Percentiles rank a stretch among this genome's conserved stretches.
These are phyloP conservation scores for Hypoxylon sp. DNA, from an alignment of 2,329 filamentous ascomycete genomes.

Conservation along the genomic window DNA sequence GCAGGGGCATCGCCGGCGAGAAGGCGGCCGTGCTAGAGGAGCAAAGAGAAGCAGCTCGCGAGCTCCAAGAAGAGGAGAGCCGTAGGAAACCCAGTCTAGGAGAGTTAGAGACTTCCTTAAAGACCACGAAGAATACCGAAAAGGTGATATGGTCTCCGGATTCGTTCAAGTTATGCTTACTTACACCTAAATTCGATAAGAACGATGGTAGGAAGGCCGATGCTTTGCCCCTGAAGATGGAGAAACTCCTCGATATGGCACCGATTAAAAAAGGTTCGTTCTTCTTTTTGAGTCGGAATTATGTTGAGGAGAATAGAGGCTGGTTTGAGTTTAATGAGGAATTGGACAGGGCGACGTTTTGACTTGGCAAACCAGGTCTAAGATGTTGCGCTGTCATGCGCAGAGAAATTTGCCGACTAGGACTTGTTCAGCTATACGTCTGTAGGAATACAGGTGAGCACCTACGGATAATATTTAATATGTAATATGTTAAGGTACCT, in stretches of 20 bases:
- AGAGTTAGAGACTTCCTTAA: not conserved
- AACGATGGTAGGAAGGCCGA: not conserved
- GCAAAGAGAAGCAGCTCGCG: slow-evolving; percentile 2
- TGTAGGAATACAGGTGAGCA: no score
- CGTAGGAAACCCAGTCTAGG: slow-evolving; percentile 10
- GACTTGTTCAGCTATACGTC: no score
- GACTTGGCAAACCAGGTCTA: not conserved
- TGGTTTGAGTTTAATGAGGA: slow-evolving; percentile 24
- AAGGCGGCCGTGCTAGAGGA: slow-evolving; percentile 15
- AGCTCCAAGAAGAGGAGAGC: not conserved
- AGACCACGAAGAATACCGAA: not conserved
- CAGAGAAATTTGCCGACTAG: not conserved
- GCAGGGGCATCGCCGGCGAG: slow-evolving; percentile 26
- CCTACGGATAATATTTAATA: no score
- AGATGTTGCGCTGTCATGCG: not conserved
- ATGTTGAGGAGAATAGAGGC: slow-evolving; percentile 19
- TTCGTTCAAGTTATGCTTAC: not conserved
- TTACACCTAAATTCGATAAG: not conserved
- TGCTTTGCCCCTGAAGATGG: slow-evolving; percentile 12
- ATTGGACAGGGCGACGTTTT: slow-evolving; percentile 27
- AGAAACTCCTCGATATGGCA: slow-evolving; percentile 29
- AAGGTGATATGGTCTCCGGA: not conserved
- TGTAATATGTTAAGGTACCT: no score
- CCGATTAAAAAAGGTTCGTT: slow-evolving; percentile 23
- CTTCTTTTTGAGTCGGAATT: slow-evolving; percentile 27